A percentile compares a stretch with the other conserved stretches of the same genome.
phyloP scores from a whole-genome alignment of 176 grass and related monocot species.

The Lolium rigidum region DNA sequence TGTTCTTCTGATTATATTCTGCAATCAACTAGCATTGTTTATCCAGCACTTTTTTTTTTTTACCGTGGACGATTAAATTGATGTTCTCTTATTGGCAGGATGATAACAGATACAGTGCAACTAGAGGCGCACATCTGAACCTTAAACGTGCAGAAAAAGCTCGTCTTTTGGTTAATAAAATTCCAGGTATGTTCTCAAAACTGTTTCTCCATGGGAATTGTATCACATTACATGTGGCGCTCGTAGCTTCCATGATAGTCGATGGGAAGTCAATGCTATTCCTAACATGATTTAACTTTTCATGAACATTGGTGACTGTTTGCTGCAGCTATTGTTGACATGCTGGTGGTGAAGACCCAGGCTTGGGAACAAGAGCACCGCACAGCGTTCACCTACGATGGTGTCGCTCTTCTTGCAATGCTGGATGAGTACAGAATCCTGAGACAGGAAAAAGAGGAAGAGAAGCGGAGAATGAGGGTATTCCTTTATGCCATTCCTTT shows the following conservation, averaged over 20 bases:
- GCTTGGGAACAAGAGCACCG: slow-evolving; percentile 80
- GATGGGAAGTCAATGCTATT: background rate
- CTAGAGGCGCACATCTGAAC: slow-evolving; percentile 94
- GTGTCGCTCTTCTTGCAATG: slow-evolving; percentile 81
- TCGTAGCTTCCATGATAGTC: slow-evolving; percentile 3
- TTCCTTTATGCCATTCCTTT: background rate
- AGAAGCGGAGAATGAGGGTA: slow-evolving; percentile 84
- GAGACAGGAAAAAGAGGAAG: slow-evolving; percentile 80
- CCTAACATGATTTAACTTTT: background rate
- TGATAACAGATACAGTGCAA: slow-evolving; percentile 94
- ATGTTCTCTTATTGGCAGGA: slow-evolving; percentile 56
- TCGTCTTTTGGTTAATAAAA: slow-evolving; percentile 89
- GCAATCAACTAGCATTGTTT: background rate
- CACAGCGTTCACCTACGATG: slow-evolving; percentile 69
- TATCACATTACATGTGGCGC: background rate
- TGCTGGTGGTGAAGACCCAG: slow-evolving; percentile 68
- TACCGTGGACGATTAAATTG: background rate
- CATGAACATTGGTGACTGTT: background rate
- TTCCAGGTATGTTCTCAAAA: slow-evolving; percentile 67
- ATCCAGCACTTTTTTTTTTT: background rate
- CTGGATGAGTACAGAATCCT: slow-evolving; percentile 85
- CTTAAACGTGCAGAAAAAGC: slow-evolving; percentile 96
- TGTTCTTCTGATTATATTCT: background rate
- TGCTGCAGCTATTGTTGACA: slow-evolving; percentile 72
- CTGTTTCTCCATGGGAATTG: background rate